These are phyloP conservation scores for Dendrocalamus sinicus DNA, from an alignment of 176 grass and related monocot species.

Conservation along the genomic window DNA sequence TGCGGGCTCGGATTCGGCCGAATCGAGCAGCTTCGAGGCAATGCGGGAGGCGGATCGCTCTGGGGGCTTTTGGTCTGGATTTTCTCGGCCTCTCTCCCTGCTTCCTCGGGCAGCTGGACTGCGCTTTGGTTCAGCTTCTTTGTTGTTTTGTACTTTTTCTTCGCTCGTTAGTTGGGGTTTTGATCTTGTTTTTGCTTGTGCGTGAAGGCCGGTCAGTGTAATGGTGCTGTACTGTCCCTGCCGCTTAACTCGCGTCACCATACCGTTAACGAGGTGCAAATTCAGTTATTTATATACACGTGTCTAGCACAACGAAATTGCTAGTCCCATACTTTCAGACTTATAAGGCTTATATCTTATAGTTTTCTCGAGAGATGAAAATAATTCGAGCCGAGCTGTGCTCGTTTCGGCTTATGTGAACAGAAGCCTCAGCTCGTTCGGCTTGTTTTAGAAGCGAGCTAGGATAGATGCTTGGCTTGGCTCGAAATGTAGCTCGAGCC, in stretches of 20 bases:
- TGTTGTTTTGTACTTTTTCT: conserved; percentile 28
- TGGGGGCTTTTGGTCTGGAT: conserved; percentile 35
- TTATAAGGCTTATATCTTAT: too few species aligned
- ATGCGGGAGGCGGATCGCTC: conserved; percentile 50
- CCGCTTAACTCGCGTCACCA: background rate
- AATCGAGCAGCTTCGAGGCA: conserved; percentile 36
- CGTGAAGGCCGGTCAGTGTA: conserved; percentile 46
- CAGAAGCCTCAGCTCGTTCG: too few species aligned
- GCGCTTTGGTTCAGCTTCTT: conserved; percentile 33
- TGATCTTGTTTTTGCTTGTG: conserved; percentile 51
- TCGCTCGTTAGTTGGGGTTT: conserved; percentile 44
- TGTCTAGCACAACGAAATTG: background rate
- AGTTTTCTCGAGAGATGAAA: too few species aligned
- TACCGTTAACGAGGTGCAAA: conserved; percentile 5
- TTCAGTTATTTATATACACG: background rate
- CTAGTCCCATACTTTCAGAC: too few species aligned
- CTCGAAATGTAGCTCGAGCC: too few species aligned
- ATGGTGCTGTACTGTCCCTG: background rate
- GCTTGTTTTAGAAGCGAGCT: too few species aligned
- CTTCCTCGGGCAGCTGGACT: conserved; percentile 20
- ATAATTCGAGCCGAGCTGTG: fast-evolving
- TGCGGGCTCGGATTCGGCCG: conserved; percentile 26
- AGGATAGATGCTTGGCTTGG: too few species aligned
- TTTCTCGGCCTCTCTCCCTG: conserved; percentile 29
- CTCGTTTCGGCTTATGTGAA: too few species aligned